Evolutionary conservation across 768 basidiomycete genomes (phyloP).

Genomic region (Boletus subcaerulescens): DNA sequence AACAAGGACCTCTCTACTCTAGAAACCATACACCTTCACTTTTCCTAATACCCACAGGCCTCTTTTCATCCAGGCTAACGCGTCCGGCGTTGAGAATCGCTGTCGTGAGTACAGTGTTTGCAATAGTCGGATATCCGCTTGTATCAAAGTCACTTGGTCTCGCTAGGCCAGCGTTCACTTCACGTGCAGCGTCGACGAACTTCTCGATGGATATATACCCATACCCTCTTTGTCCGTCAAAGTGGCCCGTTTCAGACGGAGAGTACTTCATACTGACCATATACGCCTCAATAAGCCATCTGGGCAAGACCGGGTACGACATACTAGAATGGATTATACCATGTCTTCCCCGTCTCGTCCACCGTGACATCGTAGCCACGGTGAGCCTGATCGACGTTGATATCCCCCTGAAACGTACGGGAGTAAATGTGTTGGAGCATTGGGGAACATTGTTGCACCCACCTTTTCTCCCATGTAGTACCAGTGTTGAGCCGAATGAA

Average conservation of each 20-base stretch:
- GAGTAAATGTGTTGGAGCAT: neutral
- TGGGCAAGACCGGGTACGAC: constrained; percentile 28
- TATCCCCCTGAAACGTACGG: constrained; percentile 64
- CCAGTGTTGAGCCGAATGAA: constrained; percentile 90
- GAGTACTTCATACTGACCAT: constrained; percentile 85
- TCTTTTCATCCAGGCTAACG: constrained; percentile 85
- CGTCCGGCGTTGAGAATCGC: constrained; percentile 90
- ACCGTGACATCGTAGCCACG: constrained; percentile 89
- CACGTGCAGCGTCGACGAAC: constrained; percentile 80
- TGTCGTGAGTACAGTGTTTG: constrained; percentile 83
- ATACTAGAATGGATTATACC: constrained; percentile 91
- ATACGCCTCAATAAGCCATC: constrained; percentile 5
- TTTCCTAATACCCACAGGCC: constrained; percentile 76
- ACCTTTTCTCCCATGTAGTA: constrained; percentile 95
- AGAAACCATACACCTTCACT: constrained; percentile 63
- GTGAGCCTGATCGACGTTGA: constrained; percentile 90
- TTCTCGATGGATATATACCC: constrained; percentile 91
- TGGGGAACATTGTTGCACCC: constrained; percentile 2
- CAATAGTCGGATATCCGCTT: constrained; percentile 82
- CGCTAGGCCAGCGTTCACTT: constrained; percentile 68
- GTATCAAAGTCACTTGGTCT: constrained; percentile 73
- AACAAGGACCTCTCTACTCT: constrained; percentile 44
- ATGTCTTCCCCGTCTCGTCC: constrained; percentile 80
- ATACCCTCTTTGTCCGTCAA: constrained; percentile 93
- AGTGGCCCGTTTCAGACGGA: constrained; percentile 86